These are phyloP conservation scores for Linnemannia zychae DNA, from an alignment of 192 early-diverging fungal species.

Conservation along the genomic window DNA sequence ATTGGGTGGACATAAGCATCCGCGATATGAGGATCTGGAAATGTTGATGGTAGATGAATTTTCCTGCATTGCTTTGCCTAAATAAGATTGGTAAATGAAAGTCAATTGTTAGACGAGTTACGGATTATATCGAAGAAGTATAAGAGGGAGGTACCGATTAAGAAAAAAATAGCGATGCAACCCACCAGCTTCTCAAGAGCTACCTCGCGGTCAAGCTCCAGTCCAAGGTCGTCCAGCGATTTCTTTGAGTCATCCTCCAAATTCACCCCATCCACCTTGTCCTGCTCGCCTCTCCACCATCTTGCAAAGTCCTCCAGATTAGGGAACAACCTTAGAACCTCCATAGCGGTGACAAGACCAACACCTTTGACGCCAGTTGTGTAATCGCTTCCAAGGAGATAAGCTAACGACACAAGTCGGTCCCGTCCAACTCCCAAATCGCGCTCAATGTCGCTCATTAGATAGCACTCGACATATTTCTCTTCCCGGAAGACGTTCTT, in stretches of 20 bases:
- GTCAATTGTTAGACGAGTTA: neutral
- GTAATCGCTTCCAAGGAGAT: constrained; percentile 97
- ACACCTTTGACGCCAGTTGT: constrained; percentile 90
- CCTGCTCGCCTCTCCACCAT: constrained; percentile 70
- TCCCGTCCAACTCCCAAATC: constrained; percentile 78
- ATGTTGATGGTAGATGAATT: constrained; percentile 77
- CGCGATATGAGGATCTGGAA: constrained; percentile 83
- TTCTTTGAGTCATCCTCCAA: constrained; percentile 1
- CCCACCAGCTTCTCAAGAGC: constrained; percentile 60
- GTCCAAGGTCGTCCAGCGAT: constrained; percentile 42
- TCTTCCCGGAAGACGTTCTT: constrained; percentile 95
- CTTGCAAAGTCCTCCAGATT: constrained; percentile 66
- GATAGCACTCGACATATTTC: constrained; percentile 91
- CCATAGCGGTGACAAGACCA: constrained; percentile 91
- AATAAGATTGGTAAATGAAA: neutral
- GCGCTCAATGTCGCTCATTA: constrained; percentile 69
- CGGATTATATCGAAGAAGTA: neutral
- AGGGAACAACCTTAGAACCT: constrained; percentile 85
- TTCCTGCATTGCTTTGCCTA: constrained; percentile 74
- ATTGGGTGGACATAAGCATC: constrained; percentile 86
- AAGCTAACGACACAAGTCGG: constrained; percentile 87
- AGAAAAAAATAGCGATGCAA: constrained; percentile 9
- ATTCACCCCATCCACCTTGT: constrained; percentile 17
- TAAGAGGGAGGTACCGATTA: neutral
- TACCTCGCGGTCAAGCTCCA: constrained; percentile 58